A percentile compares a stretch with the other conserved stretches of the same genome.
Conservation (phyloP, 2,329 filamentous ascomycete species). For the Phyllachora maydis region DNA sequence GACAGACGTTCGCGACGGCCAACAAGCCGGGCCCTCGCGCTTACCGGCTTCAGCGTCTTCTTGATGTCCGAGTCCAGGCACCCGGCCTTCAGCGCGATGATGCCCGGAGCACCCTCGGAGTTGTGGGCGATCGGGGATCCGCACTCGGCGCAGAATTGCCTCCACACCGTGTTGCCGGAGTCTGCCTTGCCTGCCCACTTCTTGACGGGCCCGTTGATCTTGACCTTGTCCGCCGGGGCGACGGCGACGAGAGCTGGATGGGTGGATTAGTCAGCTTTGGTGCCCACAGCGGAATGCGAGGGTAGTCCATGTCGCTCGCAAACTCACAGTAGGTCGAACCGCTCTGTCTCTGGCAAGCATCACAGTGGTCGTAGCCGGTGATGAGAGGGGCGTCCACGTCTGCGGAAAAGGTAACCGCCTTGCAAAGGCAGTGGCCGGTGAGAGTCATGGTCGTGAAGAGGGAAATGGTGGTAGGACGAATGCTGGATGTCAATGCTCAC, state of each 20-base stretch:
- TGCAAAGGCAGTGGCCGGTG: slow-evolving; percentile 51
- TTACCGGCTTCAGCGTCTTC: slow-evolving; percentile 44
- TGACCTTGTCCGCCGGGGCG: slow-evolving; percentile 45
- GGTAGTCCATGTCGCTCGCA: too few species aligned
- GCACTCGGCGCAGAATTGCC: slow-evolving; percentile 49
- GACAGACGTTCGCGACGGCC: not conserved
- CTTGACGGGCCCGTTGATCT: slow-evolving; percentile 42
- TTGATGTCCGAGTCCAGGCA: slow-evolving; percentile 42
- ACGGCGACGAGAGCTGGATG: slow-evolving; percentile 42
- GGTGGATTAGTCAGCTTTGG: slow-evolving; percentile 1
- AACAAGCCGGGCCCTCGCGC: slow-evolving; percentile 9
- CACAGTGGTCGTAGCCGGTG: slow-evolving; percentile 50
- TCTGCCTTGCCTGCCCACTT: slow-evolving; percentile 36
- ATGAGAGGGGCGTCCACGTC: slow-evolving; percentile 27
- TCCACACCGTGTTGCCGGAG: slow-evolving; percentile 43
- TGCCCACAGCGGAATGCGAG: too few species aligned
- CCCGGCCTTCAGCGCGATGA: slow-evolving; percentile 49
- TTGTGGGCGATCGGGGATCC: slow-evolving; percentile 51
- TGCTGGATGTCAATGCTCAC: slow-evolving; percentile 3
- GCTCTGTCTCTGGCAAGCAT: slow-evolving; percentile 51
- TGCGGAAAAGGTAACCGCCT: slow-evolving; percentile 46
- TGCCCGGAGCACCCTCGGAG: slow-evolving; percentile 46
- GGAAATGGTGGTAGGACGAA: slow-evolving; percentile 3
- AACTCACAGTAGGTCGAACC: slow-evolving; percentile 46
- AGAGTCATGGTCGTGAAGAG: slow-evolving; percentile 33